A percentile compares a stretch with the other conserved stretches of the same genome.
Conservation (phyloP, 768 basidiomycete species). For the Lactifluus piperatus region DNA sequence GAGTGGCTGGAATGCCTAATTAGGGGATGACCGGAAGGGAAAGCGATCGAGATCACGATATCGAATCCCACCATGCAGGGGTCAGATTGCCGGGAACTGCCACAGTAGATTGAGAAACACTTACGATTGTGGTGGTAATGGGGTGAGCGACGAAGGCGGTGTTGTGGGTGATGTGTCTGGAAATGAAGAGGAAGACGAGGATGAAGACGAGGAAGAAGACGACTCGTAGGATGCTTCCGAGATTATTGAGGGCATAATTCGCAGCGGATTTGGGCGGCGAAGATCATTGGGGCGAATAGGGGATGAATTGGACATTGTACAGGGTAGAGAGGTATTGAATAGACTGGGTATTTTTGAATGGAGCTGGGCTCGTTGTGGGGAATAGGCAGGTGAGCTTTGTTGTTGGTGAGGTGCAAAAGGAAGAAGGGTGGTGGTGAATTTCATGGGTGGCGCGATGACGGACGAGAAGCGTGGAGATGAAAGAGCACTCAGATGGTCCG, state of each 20-base stretch:
- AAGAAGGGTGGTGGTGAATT: slow-evolving; percentile 10
- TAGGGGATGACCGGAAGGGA: background rate
- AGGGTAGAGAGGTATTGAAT: background rate
- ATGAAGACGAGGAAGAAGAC: slow-evolving; percentile 8
- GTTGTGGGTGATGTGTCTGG: slow-evolving; percentile 7
- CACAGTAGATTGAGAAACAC: background rate
- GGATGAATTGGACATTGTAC: background rate
- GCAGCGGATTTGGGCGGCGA: slow-evolving; percentile 6
- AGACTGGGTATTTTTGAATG: slow-evolving; percentile 5
- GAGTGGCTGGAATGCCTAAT: slow-evolving; percentile 7
- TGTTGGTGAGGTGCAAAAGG: slow-evolving; percentile 13
- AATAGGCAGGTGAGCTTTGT: background rate
- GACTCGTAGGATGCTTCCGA: slow-evolving; percentile 14
- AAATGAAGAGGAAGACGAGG: slow-evolving; percentile 1
- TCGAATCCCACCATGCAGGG: background rate
- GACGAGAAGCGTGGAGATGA: background rate
- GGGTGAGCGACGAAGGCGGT: slow-evolving; percentile 11
- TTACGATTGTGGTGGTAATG: slow-evolving; percentile 14
- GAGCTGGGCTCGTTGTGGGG: background rate
- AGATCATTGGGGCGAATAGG: background rate
- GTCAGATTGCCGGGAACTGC: background rate
- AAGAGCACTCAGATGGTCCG: background rate
- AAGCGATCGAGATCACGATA: slow-evolving; percentile 6
- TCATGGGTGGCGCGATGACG: background rate
- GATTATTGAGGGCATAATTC: slow-evolving; percentile 12